Evolutionary conservation across 1,284 basidiomycete genomes (phyloP), one percentile per base, ranked within the genome.

Genomic region (Porogramme epimiltina): DNA sequence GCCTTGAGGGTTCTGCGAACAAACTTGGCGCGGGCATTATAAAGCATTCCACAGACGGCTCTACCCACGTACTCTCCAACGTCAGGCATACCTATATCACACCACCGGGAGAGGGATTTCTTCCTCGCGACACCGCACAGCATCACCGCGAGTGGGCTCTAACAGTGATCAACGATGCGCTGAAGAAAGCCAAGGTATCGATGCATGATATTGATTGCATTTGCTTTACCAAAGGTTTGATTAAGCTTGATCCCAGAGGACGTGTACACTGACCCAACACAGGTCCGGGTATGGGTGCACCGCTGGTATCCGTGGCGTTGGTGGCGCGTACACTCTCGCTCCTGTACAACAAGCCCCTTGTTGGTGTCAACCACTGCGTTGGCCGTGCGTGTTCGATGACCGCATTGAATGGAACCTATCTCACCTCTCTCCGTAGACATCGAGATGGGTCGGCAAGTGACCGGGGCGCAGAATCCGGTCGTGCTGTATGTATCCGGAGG

Each of bases 201-300:
- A 79, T 98, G 63, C 75, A 84, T 51, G 86, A 95, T 55, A 64
- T 98, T 37, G 93, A 98, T 65, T 96, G 95, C 62, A 95, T 99
- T 47, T 98, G 95, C 66, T 99, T 88, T 68, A 99, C 96, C 0
- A 96, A 98, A 79, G 96, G 95, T 88, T 56, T 38, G 71, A 8
- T 5, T 10, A 22, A 16, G 15, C n/a, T 45, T 25, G 3, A 13
- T 24, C 4, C 9, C 3, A 0, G 16, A 19, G 15, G 15, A 20
- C 24, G 33, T 1, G 20, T 19, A 10, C 3, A 13, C 11, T 45
- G 36, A 43, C 23, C 45, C 47, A 18, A 25, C 41, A 10, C 64
- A 95, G 95, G 95, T 1, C 97, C 97, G 5, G 97, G 97, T 0
- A 99, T 99, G 97, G 97, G 97, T 45, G 95, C 94, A 39, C 96